A percentile compares a stretch with the other conserved stretches of the same genome.
Conservation (phyloP, 768 basidiomycete genomes). For the Mrakia hoshinonis region DNA sequence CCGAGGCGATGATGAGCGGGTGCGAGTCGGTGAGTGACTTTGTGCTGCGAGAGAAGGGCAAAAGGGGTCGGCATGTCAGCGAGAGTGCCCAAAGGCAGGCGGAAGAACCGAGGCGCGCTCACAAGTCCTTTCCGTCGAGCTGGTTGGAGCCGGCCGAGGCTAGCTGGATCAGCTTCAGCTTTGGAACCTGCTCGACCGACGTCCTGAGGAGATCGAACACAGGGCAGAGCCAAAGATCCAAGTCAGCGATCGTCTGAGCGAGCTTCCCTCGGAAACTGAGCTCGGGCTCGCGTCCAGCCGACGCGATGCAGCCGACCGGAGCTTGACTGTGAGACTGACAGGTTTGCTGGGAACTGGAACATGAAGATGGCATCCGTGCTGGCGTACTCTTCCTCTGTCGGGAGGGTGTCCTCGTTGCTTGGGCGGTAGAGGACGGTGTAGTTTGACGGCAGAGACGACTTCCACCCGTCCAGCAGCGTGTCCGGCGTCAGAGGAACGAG, state of each 20-base stretch:
- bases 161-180: constrained; percentile 31
- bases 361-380: constrained; percentile 21
- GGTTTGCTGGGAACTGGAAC: constrained; percentile 24
- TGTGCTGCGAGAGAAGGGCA: constrained; percentile 4
- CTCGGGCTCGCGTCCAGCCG: no score
- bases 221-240: not conserved
- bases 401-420: not conserved
- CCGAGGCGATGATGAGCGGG: constrained; percentile 25
- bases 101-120: not conserved
- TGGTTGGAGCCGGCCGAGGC: constrained; percentile 29
- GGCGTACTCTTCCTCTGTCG: constrained; percentile 29
- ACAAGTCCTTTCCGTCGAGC: constrained; percentile 18
- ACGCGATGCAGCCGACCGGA: no score
- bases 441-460: not conserved
- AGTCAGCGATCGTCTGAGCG: not conserved
- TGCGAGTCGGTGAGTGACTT: constrained; percentile 17
- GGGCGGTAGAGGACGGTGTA: constrained; percentile 10
- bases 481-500: not conserved
- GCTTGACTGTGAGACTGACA: constrained; percentile 24
- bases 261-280: no score
- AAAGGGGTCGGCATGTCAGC: no score
- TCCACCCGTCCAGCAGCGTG: not conserved
- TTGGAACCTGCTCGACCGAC: constrained; percentile 28
- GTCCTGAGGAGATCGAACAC: not conserved
- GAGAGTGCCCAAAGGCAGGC: no score